phyloP scores from a whole-genome alignment of 73 alveolate genomes.

The Chromera velia region DNA sequence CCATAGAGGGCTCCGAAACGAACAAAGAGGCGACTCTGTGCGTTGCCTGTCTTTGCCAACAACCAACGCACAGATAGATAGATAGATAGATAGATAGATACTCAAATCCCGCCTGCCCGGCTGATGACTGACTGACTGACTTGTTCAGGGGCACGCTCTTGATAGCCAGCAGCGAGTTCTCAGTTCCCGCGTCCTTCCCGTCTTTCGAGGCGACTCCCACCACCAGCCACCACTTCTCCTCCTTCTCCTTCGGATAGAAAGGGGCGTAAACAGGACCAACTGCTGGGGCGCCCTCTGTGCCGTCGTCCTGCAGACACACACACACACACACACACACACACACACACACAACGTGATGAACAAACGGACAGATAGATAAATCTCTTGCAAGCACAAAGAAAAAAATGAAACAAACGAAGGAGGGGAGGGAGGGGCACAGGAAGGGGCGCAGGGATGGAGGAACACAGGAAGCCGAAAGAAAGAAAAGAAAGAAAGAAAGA shows the following conservation, averaged over 20 bases:
- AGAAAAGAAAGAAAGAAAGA: too few relatives aligned
- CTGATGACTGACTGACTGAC: not conserved
- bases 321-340: not conserved
- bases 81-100: not conserved
- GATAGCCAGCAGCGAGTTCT: not conserved
- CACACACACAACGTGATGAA: not conserved
- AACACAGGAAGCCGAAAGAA: not conserved
- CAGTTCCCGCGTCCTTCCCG: not conserved
- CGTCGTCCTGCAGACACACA: not conserved
- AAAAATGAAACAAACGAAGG: not conserved
- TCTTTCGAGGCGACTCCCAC: constrained; percentile 54
- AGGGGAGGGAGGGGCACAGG: not conserved
- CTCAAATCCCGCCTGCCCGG: not conserved
- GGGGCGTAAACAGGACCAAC: constrained; percentile 38
- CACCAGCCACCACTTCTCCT: constrained; percentile 85
- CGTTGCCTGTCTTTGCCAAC: too few relatives aligned
- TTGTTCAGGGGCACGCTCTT: not conserved
- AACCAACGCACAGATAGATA: not conserved
- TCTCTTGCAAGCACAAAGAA: not conserved
- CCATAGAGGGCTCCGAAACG: too few relatives aligned
- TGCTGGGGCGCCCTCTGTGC: constrained; percentile 7
- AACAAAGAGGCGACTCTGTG: too few relatives aligned
- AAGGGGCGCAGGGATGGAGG: not conserved
- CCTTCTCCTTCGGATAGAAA: constrained; percentile 56
- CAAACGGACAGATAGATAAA: not conserved